Conservation (phyloP, 1,139 yeast genomes). For the Petasospora rhodanensis region DNA sequence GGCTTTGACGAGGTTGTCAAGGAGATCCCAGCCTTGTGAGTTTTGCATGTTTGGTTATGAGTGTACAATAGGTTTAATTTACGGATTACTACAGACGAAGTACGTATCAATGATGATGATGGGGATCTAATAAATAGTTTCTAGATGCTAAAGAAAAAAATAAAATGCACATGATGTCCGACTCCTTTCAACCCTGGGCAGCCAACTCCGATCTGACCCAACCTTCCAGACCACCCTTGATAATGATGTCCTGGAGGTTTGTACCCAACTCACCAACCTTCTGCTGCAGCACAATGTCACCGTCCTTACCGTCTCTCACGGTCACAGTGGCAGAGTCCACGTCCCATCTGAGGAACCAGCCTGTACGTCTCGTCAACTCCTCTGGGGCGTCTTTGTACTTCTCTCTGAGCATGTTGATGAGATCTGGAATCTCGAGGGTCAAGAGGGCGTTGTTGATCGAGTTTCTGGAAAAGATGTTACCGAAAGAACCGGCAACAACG, state of each 20-base stretch:
- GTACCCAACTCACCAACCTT: slow-evolving; percentile 95
- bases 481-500: slow-evolving; percentile 95
- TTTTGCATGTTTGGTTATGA: too few relatives aligned
- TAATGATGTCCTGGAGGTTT: slow-evolving; percentile 92
- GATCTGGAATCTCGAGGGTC: slow-evolving; percentile 87
- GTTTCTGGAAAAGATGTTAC: slow-evolving; percentile 93
- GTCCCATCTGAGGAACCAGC: slow-evolving; percentile 91
- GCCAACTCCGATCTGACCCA: slow-evolving; percentile 85
- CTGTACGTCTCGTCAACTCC: slow-evolving; percentile 89
- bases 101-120: too few relatives aligned
- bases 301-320: slow-evolving; percentile 64
- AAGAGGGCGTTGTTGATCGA: slow-evolving; percentile 92
- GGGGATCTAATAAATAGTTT: neutral
- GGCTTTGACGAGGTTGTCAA: slow-evolving; percentile 89
- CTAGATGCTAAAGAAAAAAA: neutral
- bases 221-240: slow-evolving; percentile 96
- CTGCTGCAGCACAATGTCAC: slow-evolving; percentile 62
- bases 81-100: too few relatives aligned
- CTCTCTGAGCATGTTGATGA: slow-evolving; percentile 72
- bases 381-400: slow-evolving; percentile 47
- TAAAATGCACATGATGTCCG: neutral
- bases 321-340: slow-evolving; percentile 78
- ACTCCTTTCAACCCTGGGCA: slow-evolving; percentile 1
- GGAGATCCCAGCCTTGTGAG: slow-evolving; percentile 58
- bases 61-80: too few relatives aligned